Evolutionary conservation across 1,284 basidiomycete species (phyloP).

Genomic region (Phellinidium pouzarii): DNA sequence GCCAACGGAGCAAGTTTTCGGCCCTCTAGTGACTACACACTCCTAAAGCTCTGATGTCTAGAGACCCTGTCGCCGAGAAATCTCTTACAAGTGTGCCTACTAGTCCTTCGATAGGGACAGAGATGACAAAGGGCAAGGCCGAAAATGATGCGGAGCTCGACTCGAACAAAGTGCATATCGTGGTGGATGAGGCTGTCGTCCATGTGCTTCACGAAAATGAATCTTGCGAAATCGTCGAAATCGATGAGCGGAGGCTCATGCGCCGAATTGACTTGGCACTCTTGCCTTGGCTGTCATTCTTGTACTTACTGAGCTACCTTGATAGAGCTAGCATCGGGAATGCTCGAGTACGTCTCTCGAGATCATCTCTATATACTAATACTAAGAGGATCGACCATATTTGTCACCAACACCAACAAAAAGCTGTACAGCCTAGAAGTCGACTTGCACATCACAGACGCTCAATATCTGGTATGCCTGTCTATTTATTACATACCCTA

Average conservation of each 20-base stretch:
- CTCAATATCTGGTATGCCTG: slow-evolving; percentile 56
- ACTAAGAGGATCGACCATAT: no score
- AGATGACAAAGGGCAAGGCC: no score
- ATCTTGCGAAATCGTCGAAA: slow-evolving; percentile 25
- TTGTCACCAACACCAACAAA: background rate
- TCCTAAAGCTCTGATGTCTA: no score
- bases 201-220: no score
- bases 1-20: no score
- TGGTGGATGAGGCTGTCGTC: no score
- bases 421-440: slow-evolving; percentile 52
- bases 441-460: slow-evolving; percentile 51
- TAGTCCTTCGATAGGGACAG: no score
- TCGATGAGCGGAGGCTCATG: slow-evolving; percentile 57
- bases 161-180: no score
- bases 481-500: slow-evolving; percentile 64
- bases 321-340: slow-evolving; percentile 82
- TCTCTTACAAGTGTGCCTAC: no score
- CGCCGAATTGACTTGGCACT: slow-evolving; percentile 61
- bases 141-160: no score
- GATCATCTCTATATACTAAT: background rate
- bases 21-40: no score
- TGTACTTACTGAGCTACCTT: slow-evolving; percentile 69
- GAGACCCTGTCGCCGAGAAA: no score
- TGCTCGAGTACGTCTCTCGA: slow-evolving; percentile 44
- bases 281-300: slow-evolving; percentile 61